phyloP scores from a whole-genome alignment of 768 basidiomycete species.

The Hygrophoropsis aurantiaca region DNA sequence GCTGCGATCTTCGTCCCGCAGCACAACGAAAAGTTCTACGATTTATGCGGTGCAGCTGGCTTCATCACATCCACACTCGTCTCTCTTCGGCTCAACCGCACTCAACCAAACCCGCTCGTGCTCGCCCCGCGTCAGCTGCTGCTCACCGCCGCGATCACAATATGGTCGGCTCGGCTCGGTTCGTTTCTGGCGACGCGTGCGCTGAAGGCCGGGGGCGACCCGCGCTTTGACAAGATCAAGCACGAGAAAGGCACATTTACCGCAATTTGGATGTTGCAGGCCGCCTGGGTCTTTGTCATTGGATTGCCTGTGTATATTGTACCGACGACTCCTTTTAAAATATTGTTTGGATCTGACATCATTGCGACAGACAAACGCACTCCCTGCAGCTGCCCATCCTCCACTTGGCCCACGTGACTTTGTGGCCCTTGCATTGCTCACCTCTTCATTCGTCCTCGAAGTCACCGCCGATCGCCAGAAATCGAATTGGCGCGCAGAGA shows the following conservation, averaged over 20 bases:
- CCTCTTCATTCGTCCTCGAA: conserved; percentile 59
- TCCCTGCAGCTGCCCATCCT: conserved; percentile 51
- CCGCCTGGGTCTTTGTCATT: conserved; percentile 66
- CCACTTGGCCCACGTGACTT: conserved; percentile 56
- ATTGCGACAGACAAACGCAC: conserved; percentile 36
- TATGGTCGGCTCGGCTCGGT: conserved; percentile 68
- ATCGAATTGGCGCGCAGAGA: conserved; percentile 55
- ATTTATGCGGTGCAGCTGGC: conserved; percentile 63
- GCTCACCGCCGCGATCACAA: conserved; percentile 50
- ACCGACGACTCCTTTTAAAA: conserved; percentile 3
- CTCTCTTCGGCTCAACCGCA: conserved; percentile 41
- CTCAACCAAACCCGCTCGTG: conserved; percentile 21
- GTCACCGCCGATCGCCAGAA: conserved; percentile 68
- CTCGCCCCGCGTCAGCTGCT: conserved; percentile 65
- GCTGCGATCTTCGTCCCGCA: conserved; percentile 65
- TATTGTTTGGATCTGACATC: not conserved
- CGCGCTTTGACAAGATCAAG: conserved; percentile 63
- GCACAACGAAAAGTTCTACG: conserved; percentile 65
- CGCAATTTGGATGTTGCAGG: conserved; percentile 62
- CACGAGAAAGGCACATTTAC: conserved; percentile 48
- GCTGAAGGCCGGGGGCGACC: conserved; percentile 59
- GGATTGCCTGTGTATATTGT: conserved; percentile 69
- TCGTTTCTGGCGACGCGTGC: conserved; percentile 53
- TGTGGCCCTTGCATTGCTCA: conserved; percentile 51
- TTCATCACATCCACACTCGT: conserved; percentile 62